Evolutionary conservation across 1,284 basidiomycete genomes (phyloP).

Genomic region (Tremellales sp.): DNA sequence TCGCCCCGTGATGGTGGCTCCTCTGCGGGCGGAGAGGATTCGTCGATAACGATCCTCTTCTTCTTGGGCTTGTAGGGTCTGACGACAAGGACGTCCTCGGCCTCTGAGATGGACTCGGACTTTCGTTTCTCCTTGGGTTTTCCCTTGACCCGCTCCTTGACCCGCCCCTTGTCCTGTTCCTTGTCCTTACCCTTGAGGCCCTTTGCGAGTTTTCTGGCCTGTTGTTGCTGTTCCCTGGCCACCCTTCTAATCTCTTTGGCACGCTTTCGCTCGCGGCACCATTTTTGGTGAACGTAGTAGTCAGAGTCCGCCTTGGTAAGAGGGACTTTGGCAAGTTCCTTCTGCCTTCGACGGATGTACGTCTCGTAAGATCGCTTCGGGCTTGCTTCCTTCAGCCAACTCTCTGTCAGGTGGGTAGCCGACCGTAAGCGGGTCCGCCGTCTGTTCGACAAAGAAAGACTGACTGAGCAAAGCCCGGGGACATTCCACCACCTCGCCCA

Average conservation of each 20-base stretch:
- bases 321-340: conserved; percentile 12
- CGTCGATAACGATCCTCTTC: not conserved
- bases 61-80: not conserved
- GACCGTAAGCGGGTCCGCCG: not conserved
- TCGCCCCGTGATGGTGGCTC: not conserved
- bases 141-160: not conserved
- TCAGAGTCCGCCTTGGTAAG: conserved; percentile 32
- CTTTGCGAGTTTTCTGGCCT: not conserved
- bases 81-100: not conserved
- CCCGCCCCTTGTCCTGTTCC: not conserved
- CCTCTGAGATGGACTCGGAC: not conserved
- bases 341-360: conserved; percentile 21
- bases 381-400: conserved; percentile 14
- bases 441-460: conserved; percentile 3
- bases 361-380: conserved; percentile 19
- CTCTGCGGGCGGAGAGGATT: not conserved
- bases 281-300: conserved; percentile 24
- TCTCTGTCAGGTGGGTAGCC: conserved; percentile 7
- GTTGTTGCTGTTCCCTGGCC: not conserved
- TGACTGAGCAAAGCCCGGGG: conserved; percentile 23
- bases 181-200: not conserved
- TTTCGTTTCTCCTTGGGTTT: not conserved
- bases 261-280: conserved; percentile 5
- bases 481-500: conserved; percentile 18
- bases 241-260: not conserved